Evolutionary conservation across 768 basidiomycete species (phyloP), one percentile per base, ranked within the genome.

Genomic region (Tylopilus cervinicoccineus): DNA sequence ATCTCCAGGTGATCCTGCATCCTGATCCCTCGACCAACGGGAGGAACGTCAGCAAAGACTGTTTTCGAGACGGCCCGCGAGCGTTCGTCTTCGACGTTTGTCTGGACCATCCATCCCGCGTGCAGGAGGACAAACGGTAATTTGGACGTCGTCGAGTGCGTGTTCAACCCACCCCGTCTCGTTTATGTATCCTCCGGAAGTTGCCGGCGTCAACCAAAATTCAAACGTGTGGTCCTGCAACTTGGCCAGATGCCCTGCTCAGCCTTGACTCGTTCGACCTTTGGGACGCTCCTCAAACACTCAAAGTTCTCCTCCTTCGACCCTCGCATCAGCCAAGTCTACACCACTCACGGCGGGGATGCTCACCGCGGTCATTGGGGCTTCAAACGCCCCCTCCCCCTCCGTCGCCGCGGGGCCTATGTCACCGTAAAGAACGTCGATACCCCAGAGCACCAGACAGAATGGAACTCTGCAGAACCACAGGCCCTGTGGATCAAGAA

Each of bases 1-100:
- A 67, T 72, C 85, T 79, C 86, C 85, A 90, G 88, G 88, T 91
- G 83, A 84, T 91, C 88, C 82, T 76, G 88, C 88, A 73, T 91
- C 88, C 84, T 88, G 20, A 70, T 84, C 76, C 79, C 88, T 91
- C 88, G 69, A 91, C 88, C 88, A 78, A 67, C 63, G 88, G 88
- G 88, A 91, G 78, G 74, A 82, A 78, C 87, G 73, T 77, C 88
- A 81, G 88, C 88, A 81, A 78, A 83, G 86, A 90, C 78, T 89
- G 88, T 91, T 90, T 91, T 89, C 78, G 86, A 86, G 85, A 73
- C 63, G 59, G 43, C 67, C 48, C 11, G n/a, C 72, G 7, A 11
- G 22, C 13, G 5, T 64, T 66, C 42, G 45, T 90, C 86, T 88
- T 65, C 85, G 84, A 87, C 87, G 78, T 75, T 84, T 89, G 88